These are phyloP conservation scores for Peniophora sp. DNA, from an alignment of 1,284 basidiomycete genomes.

Conservation along the genomic window DNA sequence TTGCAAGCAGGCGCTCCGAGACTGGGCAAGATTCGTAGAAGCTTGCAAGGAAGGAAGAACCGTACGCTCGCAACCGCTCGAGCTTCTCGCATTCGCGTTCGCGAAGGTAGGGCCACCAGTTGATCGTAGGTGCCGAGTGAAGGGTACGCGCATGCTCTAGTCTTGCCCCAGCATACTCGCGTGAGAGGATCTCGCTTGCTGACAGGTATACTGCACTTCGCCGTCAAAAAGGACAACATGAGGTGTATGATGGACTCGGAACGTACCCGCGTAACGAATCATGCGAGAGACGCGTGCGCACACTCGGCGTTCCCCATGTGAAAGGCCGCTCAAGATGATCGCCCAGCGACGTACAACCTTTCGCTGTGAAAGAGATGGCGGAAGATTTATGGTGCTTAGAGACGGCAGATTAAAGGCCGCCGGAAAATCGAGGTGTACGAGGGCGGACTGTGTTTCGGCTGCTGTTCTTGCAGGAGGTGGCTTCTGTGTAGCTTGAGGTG, in stretches of 20 bases:
- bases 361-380: conserved; percentile 48
- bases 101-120: conserved; percentile 64
- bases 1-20: conserved; percentile 44
- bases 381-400: conserved; percentile 39
- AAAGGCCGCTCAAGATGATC: conserved; percentile 43
- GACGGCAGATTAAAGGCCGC: conserved; percentile 9
- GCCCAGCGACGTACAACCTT: conserved; percentile 46
- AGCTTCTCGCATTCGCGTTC: conserved; percentile 36
- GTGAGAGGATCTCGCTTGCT: conserved; percentile 37
- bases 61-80: conserved; percentile 29
- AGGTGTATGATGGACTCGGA: neutral
- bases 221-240: neutral
- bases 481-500: too few relatives aligned
- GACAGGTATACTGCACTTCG: conserved; percentile 50
- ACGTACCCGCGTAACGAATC: conserved; percentile 58
- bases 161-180: conserved; percentile 29
- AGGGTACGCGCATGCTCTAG: conserved; percentile 3
- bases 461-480: too few relatives aligned
- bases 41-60: conserved; percentile 39
- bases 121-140: conserved; percentile 38
- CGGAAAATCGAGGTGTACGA: conserved; percentile 27
- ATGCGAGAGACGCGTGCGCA: conserved; percentile 47
- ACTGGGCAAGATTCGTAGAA: conserved; percentile 28
- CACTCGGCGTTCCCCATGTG: conserved; percentile 28
- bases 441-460: too few relatives aligned